Conservation (phyloP, 2,329 filamentous ascomycete species). For the Pyrenophora tritici-repentis region DNA sequence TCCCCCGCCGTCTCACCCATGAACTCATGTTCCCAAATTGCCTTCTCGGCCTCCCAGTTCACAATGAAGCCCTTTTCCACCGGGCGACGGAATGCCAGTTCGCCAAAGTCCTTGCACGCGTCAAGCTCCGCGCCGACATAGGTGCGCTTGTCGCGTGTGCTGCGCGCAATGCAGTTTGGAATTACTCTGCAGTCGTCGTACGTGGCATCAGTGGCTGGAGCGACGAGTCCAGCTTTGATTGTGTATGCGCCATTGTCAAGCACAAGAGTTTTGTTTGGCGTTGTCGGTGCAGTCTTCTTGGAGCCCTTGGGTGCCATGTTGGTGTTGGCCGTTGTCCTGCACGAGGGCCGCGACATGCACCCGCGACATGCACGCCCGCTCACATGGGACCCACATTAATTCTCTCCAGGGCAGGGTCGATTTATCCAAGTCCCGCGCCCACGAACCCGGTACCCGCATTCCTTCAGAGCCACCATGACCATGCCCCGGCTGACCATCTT, state of each 20-base stretch:
- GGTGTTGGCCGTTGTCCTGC: not conserved
- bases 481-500: too few species aligned
- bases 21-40: conserved; percentile 92
- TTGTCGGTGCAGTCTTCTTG: conserved; percentile 29
- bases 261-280: conserved; percentile 66
- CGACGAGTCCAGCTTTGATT: conserved; percentile 82
- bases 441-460: not conserved
- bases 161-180: conserved; percentile 85
- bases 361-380: conserved; percentile 9
- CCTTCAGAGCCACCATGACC: not conserved
- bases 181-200: conserved; percentile 66
- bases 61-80: conserved; percentile 95
- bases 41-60: conserved; percentile 94
- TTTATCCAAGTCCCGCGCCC: not conserved
- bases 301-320: conserved; percentile 42
- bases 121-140: conserved; percentile 81
- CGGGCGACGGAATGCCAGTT: conserved; percentile 82
- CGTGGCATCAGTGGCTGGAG: conserved; percentile 29
- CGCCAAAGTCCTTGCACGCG: conserved; percentile 84
- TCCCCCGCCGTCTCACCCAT: conserved; percentile 73
- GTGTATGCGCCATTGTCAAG: conserved; percentile 93
- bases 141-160: conserved; percentile 73
- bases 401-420: not conserved
- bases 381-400: conserved; percentile 8
- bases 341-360: too few species aligned